Percentiles rank a stretch among this genome's conserved stretches.
Conservation (phyloP, 176 grass and related monocot species). For the Oryza longistaminata region DNA sequence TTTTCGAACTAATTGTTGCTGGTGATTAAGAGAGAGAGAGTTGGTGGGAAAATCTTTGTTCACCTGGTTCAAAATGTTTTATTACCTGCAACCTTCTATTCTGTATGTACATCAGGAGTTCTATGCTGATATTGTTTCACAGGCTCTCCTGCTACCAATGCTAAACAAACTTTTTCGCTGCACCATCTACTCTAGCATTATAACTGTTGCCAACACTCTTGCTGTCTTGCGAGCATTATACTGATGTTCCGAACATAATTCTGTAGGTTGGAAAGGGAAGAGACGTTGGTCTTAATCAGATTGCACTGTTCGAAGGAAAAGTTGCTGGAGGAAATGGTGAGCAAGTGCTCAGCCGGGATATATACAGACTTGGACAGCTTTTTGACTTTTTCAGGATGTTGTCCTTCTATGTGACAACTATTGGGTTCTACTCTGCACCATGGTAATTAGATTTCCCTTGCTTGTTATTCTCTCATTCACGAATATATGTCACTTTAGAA, state of each 20-base stretch:
- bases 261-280: slow-evolving; percentile 90
- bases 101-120: background rate
- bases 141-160: background rate
- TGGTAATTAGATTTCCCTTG: slow-evolving; percentile 58
- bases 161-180: background rate
- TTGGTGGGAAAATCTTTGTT: background rate
- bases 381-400: slow-evolving; percentile 98
- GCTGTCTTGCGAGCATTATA: background rate
- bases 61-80: background rate
- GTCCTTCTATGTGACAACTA: slow-evolving; percentile 89
- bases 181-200: slow-evolving; percentile 3
- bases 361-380: slow-evolving; percentile 95
- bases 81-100: background rate
- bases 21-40: background rate
- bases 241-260: slow-evolving; percentile 30
- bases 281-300: slow-evolving; percentile 94
- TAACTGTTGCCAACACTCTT: background rate
- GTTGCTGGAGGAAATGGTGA: slow-evolving; percentile 95
- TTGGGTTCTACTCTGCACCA: slow-evolving; percentile 95
- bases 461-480: background rate
- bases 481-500: background rate
- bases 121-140: background rate
- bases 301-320: slow-evolving; percentile 97
- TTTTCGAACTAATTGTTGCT: background rate
- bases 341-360: slow-evolving; percentile 95